A percentile compares a stretch with the other conserved stretches of the same genome.
These are phyloP conservation scores for Aspergillus spinulosporus DNA, from an alignment of 2,329 filamentous ascomycete genomes.

Conservation along the genomic window DNA sequence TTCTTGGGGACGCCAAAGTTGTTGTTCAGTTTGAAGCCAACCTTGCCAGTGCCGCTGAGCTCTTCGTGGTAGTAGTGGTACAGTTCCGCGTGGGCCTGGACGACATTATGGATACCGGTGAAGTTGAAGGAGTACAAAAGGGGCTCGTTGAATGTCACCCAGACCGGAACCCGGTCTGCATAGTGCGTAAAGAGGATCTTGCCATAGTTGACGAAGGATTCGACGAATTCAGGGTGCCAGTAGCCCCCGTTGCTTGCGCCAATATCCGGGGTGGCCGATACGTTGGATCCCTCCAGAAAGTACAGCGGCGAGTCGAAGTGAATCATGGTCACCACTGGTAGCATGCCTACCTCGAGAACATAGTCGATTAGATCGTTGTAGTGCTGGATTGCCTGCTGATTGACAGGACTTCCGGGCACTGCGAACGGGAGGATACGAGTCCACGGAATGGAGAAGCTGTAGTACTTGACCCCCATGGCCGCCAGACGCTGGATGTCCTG, in stretches of 20 bases:
- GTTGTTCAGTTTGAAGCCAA: constrained; percentile 48
- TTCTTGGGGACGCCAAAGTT: constrained; percentile 55
- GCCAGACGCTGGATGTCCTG: constrained; percentile 46
- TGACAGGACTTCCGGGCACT: constrained; percentile 45
- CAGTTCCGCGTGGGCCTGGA: constrained; percentile 43
- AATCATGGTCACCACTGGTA: constrained; percentile 47
- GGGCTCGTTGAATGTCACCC: constrained; percentile 47
- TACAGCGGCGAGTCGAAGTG: constrained; percentile 33
- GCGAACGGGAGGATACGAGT: constrained; percentile 52
- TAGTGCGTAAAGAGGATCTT: constrained; percentile 42
- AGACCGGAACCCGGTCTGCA: constrained; percentile 42
- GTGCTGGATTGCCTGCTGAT: constrained; percentile 48
- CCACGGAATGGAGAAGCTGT: constrained; percentile 52
- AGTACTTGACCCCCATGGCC: constrained; percentile 41
- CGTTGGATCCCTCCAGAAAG: constrained; percentile 25
- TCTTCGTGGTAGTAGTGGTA: constrained; percentile 44
- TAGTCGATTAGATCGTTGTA: constrained; percentile 52
- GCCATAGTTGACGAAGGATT: constrained; percentile 40
- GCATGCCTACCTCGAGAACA: constrained; percentile 45
- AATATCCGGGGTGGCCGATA: constrained; percentile 24
- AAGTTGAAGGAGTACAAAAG: constrained; percentile 45
- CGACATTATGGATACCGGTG: constrained; percentile 51
- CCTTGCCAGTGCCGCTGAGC: constrained; percentile 46
- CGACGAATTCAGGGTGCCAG: constrained; percentile 47
- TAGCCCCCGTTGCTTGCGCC: constrained; percentile 31